A percentile compares a stretch with the other conserved stretches of the same genome.
These are phyloP conservation scores for Collybia sp. DNA, from an alignment of 768 basidiomycete species.

Conservation along the genomic window DNA sequence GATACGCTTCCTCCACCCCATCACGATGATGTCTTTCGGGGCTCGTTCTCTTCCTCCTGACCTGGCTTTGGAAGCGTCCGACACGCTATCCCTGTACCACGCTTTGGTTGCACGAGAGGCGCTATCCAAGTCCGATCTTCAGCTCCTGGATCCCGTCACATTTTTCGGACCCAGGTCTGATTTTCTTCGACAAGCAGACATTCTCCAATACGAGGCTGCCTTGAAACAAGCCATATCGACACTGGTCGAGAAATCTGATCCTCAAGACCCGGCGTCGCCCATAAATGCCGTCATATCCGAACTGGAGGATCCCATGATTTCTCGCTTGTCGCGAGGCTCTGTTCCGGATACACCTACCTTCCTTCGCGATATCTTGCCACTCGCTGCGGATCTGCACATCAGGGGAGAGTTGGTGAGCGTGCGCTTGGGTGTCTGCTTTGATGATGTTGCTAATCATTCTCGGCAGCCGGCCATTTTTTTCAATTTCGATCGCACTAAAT, in stretches of 20 bases:
- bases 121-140: slow-evolving; percentile 15
- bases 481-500: slow-evolving; percentile 55
- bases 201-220: slow-evolving; percentile 50
- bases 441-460: neutral
- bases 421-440: neutral
- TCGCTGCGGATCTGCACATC: slow-evolving; percentile 55
- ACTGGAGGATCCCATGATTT: slow-evolving; percentile 32
- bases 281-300: slow-evolving; percentile 32
- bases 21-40: slow-evolving; percentile 54
- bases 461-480: slow-evolving; percentile 63
- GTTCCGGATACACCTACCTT: slow-evolving; percentile 27
- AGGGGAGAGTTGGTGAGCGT: slow-evolving; percentile 48
- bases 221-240: slow-evolving; percentile 40
- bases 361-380: slow-evolving; percentile 38
- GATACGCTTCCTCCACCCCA: slow-evolving; percentile 58
- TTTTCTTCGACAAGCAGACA: slow-evolving; percentile 53
- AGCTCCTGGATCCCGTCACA: slow-evolving; percentile 31
- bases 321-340: slow-evolving; percentile 4
- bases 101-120: slow-evolving; percentile 26
- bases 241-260: slow-evolving; percentile 31
- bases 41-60: slow-evolving; percentile 50
- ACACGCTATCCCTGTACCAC: slow-evolving; percentile 48
- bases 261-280: slow-evolving; percentile 23
- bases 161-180: slow-evolving; percentile 35
- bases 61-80: slow-evolving; percentile 56